Conservation (phyloP, 73 alveolate species). For the Paramecium octaurelia region DNA sequence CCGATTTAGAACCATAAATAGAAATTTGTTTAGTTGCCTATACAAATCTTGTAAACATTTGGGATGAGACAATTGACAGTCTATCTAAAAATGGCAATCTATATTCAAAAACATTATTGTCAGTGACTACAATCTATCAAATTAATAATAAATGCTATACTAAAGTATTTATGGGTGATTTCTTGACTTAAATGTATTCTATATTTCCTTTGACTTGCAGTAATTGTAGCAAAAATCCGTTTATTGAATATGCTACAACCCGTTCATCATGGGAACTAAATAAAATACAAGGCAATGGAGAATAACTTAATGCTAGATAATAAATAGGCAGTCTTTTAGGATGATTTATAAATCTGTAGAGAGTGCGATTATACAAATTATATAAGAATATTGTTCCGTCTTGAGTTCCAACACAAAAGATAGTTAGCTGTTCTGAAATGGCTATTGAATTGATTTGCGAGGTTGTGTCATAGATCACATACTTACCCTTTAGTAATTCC, state of each 20-base stretch:
- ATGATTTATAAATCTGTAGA: neutral
- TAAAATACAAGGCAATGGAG: neutral
- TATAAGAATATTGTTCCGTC: neutral
- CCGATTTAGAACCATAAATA: neutral
- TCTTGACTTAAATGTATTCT: neutral
- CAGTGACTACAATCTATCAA: neutral
- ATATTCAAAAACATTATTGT: neutral
- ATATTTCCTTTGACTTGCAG: neutral
- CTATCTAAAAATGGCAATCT: slow-evolving; percentile 18
- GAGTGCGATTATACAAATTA: slow-evolving; percentile 21
- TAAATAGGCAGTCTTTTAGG: neutral
- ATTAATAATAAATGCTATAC: neutral
- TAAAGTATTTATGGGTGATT: neutral
- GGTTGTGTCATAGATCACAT: neutral
- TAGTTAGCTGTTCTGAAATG: neutral
- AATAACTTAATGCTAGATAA: neutral
- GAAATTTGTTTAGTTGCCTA: neutral
- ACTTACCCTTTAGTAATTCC: neutral
- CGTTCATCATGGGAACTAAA: neutral
- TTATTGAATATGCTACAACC: neutral
- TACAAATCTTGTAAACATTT: neutral
- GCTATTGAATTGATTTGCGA: neutral
- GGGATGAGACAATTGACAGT: neutral
- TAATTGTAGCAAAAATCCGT: neutral
- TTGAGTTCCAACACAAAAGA: slow-evolving; percentile 24